A percentile compares a stretch with the other conserved stretches of the same genome.
These are phyloP conservation scores for Cadophora malorum DNA, from an alignment of 2,329 filamentous ascomycete species.

Conservation along the genomic window DNA sequence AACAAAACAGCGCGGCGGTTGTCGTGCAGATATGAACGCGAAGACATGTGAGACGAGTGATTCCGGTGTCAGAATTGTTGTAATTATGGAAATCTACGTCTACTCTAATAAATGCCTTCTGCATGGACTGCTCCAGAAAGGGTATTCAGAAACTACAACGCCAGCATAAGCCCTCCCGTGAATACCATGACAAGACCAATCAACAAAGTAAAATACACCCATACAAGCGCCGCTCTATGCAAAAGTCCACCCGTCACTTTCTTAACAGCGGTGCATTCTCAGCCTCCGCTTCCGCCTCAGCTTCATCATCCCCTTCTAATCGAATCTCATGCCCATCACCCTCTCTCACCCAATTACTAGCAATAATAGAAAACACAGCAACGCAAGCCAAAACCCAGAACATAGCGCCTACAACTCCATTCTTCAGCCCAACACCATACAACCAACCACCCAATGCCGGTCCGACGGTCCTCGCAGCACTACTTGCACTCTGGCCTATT, in stretches of 20 bases:
- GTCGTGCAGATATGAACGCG: background rate
- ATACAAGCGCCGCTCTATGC: background rate
- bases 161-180: background rate
- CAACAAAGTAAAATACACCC: background rate
- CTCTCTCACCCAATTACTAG: constrained; percentile 63
- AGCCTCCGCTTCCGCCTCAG: constrained; percentile 41
- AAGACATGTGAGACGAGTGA: background rate
- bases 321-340: constrained; percentile 70
- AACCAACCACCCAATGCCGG: constrained; percentile 65
- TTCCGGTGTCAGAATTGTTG: background rate
- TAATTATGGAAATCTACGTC: constrained; percentile 7
- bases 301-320: constrained; percentile 65
- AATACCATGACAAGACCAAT: background rate
- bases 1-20: background rate
- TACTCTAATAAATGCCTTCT: background rate
- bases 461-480: constrained; percentile 63
- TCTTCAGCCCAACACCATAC: constrained; percentile 63
- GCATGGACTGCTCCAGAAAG: background rate
- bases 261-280: constrained; percentile 34
- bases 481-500: constrained; percentile 63
- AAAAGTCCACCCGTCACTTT: background rate
- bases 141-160: constrained; percentile 13
- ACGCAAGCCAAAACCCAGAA: constrained; percentile 56
- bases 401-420: constrained; percentile 58
- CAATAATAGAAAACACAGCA: constrained; percentile 55